Percentiles rank a stretch among this genome's conserved stretches.
Evolutionary conservation across 139 green algal species (phyloP).

Genomic region (Prasinococcaceae sp.): DNA sequence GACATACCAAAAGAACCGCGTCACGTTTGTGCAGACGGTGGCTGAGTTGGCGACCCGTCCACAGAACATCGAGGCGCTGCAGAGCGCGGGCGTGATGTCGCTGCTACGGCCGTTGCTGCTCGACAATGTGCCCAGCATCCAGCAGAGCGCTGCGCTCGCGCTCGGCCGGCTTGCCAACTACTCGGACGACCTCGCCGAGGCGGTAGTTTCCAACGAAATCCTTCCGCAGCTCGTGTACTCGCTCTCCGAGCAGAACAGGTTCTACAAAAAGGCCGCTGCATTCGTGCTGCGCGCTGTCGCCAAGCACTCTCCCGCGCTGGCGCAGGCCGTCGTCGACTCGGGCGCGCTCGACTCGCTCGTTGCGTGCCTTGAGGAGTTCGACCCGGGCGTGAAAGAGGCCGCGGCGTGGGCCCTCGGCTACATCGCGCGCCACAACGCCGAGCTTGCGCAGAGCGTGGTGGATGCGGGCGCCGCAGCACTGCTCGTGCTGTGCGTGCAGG

Average conservation of each 20-base stretch:
- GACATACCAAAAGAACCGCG: conserved; percentile 63
- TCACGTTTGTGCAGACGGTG: conserved; percentile 62
- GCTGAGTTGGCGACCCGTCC: conserved; percentile 66
- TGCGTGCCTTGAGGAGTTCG: conserved; percentile 76
- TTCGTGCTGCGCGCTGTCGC: conserved; percentile 69
- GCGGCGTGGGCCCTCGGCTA: conserved; percentile 68
- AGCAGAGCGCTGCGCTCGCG: conserved; percentile 67
- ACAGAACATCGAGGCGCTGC: conserved; percentile 70
- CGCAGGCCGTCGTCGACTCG: conserved; percentile 61
- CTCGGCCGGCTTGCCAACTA: conserved; percentile 65
- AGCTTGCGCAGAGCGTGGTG: conserved; percentile 60
- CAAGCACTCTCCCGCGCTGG: conserved; percentile 63
- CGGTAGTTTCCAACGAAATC: conserved; percentile 71
- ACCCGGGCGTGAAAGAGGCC: conserved; percentile 70
- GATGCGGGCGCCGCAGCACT: conserved; percentile 56
- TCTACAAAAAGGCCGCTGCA: conserved; percentile 69
- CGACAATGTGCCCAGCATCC: conserved; percentile 74
- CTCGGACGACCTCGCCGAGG: conserved; percentile 67
- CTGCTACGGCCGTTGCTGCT: conserved; percentile 63
- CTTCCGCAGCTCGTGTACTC: conserved; percentile 71
- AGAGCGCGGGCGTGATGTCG: conserved; percentile 62
- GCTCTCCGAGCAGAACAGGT: conserved; percentile 58
- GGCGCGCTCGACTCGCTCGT: conserved; percentile 60
- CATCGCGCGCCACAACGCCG: conserved; percentile 64
- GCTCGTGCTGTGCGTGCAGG: conserved; percentile 65